Evolutionary conservation across 345 rosid species (phyloP).

Genomic region (Rhodomyrtus tomentosa): DNA sequence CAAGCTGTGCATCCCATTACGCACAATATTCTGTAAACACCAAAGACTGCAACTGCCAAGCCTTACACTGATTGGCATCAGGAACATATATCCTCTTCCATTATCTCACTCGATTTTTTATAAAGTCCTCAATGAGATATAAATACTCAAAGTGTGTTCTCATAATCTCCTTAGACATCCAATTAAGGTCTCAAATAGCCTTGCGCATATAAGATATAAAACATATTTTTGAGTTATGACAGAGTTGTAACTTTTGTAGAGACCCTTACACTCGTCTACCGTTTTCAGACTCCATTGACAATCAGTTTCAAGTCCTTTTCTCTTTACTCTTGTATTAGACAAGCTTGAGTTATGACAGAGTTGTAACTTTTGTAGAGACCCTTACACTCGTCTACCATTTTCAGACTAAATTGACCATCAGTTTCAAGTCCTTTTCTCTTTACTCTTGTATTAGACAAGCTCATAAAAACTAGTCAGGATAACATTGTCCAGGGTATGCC

Average conservation of each 20-base stretch:
- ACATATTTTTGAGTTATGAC: neutral
- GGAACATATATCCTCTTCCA: neutral
- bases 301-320: neutral
- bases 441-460: neutral
- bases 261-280: neutral
- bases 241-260: neutral
- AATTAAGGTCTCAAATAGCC: neutral
- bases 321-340: neutral
- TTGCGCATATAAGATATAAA: neutral
- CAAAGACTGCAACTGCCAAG: neutral
- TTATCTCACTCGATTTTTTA: neutral
- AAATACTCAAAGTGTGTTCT: neutral
- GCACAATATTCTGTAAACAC: neutral
- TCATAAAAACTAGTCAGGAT: neutral
- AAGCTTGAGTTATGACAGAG: neutral
- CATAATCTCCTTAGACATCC: neutral
- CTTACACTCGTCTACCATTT: neutral
- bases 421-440: neutral
- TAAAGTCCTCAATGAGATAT: neutral
- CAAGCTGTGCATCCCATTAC: neutral
- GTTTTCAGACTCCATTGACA: neutral
- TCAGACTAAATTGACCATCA: neutral
- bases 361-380: neutral
- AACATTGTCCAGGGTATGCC: neutral
- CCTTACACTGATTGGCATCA: neutral